These are phyloP conservation scores for Jaltomata sinuosa DNA, from an alignment of 257 asterid genomes.

Conservation along the genomic window DNA sequence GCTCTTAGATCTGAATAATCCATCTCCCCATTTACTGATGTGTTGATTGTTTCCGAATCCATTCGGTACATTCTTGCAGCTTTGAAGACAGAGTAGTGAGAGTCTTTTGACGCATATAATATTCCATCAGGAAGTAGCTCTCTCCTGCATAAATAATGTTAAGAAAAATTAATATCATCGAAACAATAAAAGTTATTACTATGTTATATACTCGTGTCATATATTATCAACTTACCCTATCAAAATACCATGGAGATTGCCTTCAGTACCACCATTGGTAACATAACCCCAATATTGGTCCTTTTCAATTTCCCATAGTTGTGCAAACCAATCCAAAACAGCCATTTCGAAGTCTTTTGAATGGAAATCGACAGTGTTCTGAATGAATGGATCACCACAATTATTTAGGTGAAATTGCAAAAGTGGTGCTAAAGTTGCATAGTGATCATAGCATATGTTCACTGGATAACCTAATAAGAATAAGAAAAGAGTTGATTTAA, in stretches of 20 bases:
- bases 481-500: neutral
- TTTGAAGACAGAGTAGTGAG: conserved; percentile 3
- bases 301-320: conserved; percentile 4
- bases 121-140: conserved; percentile 9
- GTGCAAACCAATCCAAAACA: conserved; percentile 12
- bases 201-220: neutral
- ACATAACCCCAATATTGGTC: conserved; percentile 10
- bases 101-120: conserved; percentile 1
- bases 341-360: conserved; percentile 12
- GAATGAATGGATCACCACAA: neutral
- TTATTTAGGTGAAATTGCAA: conserved; percentile 3
- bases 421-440: neutral
- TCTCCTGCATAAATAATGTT: neutral
- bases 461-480: neutral
- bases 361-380: neutral
- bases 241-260: conserved; percentile 15
- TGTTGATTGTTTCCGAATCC: conserved; percentile 3
- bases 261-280: conserved; percentile 21
- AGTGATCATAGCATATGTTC: neutral
- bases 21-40: conserved; percentile 1
- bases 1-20: neutral
- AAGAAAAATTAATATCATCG: too few species aligned
- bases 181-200: neutral
- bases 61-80: conserved; percentile 13
- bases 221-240: conserved; percentile 5